Percentiles rank a stretch among this genome's conserved stretches.
Evolutionary conservation across 2,329 filamentous ascomycete species (phyloP).

Genomic region (Ciborinia camelliae): DNA sequence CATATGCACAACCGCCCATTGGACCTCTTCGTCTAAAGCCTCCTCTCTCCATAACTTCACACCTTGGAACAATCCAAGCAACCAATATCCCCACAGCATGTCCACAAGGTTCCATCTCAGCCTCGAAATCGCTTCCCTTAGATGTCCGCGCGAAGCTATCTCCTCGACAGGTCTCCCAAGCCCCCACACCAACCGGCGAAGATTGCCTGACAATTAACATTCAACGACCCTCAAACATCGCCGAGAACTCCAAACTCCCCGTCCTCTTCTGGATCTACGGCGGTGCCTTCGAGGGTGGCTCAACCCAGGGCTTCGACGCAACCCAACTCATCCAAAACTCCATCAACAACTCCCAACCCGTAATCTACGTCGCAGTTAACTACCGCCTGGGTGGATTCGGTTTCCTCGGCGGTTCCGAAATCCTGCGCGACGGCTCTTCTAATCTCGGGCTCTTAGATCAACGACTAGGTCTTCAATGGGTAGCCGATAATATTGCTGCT

Average conservation of each 20-base stretch:
- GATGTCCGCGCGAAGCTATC: too few relatives aligned
- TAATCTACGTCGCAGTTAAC: slow-evolving; percentile 58
- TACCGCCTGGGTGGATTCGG: slow-evolving; percentile 66
- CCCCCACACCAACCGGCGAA: slow-evolving; percentile 26
- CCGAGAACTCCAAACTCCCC: slow-evolving; percentile 49
- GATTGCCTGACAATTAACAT: slow-evolving; percentile 41
- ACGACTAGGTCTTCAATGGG: slow-evolving; percentile 56
- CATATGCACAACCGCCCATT: slow-evolving; percentile 43
- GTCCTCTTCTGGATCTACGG: slow-evolving; percentile 42
- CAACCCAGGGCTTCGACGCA: slow-evolving; percentile 50
- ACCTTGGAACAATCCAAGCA: slow-evolving; percentile 29
- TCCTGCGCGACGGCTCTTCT: slow-evolving; percentile 51
- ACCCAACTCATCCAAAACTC: slow-evolving; percentile 45
- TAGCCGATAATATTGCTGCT: slow-evolving; percentile 68
- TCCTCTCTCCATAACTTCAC: slow-evolving; percentile 30
- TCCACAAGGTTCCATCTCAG: slow-evolving; percentile 35
- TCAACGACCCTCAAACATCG: slow-evolving; percentile 40
- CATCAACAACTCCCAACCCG: slow-evolving; percentile 60
- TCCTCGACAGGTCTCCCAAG: too few relatives aligned
- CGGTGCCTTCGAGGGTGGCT: slow-evolving; percentile 40
- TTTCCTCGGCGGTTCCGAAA: slow-evolving; percentile 57
- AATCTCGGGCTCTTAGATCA: slow-evolving; percentile 65
- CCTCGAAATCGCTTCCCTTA: too few relatives aligned
- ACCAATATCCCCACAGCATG: slow-evolving; percentile 35
- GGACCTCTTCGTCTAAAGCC: slow-evolving; percentile 45